Evolutionary conservation across 805 yeast species (phyloP), one percentile per base, ranked within the genome.

Genomic region (Barnettozyma botsteinii): DNA sequence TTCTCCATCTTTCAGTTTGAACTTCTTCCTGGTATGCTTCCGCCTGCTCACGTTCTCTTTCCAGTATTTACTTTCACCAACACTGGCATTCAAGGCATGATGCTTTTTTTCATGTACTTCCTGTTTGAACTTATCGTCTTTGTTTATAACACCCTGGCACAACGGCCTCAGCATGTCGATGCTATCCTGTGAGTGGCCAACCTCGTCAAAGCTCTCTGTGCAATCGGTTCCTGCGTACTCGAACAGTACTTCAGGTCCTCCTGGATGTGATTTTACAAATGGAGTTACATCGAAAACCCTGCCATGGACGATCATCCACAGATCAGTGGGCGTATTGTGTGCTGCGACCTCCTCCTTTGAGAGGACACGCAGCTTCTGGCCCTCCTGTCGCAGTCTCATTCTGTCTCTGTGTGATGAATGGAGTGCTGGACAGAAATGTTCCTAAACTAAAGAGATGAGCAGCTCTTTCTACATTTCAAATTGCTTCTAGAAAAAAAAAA

Each of bases 131-230:
- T 7, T 12, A 4, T 25, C 28, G 8, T 13, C 10, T 21, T 24
- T 13, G 25, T 18, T 13, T 32, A 91, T 72, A 40, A 75, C 79
- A 42, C 98, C 98, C 41, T 91, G 73, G 53, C 74, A 70, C 50
- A 87, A 66, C 18, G 76, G 78, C 29, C 66, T 69, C 53, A 93
- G 68, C 56, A 84, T 73, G 51, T 81, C 88, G 45, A 80, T 77
- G 20, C 98, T 98, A 51, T 89, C 96, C 47, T 87, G 96, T 17
- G 97, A 86, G 66, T 93, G 98, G 18, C 98, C 98, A 57, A 93
- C 93, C 52, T 91, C 97, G 43, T 82, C 85, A 56, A 87, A 91
- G 9, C 85, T 77, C 51, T 81, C 79, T 7, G 93, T 81, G 10
- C 91, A 95, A 52, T 84, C 87, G 29, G 38, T 21, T 4, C 93